Base-by-base conservation (phyloP, 352 stramenopile genomes). In the Halophytophthora batemanensis region DNA sequence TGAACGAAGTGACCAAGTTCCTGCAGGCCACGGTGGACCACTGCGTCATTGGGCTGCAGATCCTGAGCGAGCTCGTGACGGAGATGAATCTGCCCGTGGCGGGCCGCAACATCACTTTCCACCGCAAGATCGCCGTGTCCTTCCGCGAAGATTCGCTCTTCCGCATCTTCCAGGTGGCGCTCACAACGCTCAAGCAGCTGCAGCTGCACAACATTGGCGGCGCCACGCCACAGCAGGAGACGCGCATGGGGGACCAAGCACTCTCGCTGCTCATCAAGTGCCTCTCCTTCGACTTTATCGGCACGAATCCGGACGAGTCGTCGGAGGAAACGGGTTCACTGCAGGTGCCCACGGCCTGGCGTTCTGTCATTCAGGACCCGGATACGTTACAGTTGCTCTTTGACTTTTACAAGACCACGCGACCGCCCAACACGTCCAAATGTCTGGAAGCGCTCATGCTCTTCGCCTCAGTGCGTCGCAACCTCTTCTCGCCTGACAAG, bases 251-350 rank as follows among this genome's bases (percentile, higher is more conserved):
- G 17, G 90, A 98, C 63, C 90, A 97, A 45, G 86, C 94, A 19
- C 74, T 99, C 12, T 70, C 80, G 19, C 74, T 99, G 28, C 77
- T 84, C 18, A 96, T 97, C 48, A 93, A 97, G 53, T 98, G 95
- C 70, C 66, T 99, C 22, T 98, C 89, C 11, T 99, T 98, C 76
- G 97, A 99, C 68, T 99, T 99, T 69, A 99, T 99, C 53, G 97
- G 97, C 31, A 99, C 96, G 7, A 99, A 99, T 69, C 93, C 96
- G 12, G 96, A 99, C 59, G 96, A 99, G 71, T 98, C 91, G 0
- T 92, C 93, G 0, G 96, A 99, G 53, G 96, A 99, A 50, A 95
- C 98, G 13, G 96, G 96, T 5, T 98, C 96, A 6, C 90, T 99
- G 45, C 96, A 99, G 77, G 91, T 98, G 10, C 97, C 96, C 0